Base-by-base conservation (phyloP, 2,329 filamentous ascomycete species). In the Allantophomopsis cytisporea region DNA sequence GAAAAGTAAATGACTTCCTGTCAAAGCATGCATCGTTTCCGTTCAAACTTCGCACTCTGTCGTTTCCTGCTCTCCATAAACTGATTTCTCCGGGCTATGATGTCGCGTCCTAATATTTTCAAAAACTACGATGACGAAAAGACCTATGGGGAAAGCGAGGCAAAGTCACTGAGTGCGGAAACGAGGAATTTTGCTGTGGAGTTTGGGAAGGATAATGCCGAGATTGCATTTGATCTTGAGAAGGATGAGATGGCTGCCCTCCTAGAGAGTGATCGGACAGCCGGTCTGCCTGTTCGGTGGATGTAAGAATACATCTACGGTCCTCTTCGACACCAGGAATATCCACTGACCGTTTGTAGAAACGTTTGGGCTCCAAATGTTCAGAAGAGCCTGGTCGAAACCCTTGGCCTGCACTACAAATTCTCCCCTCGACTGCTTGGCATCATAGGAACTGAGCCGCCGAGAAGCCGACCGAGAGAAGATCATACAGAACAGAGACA, bases 321-420 rank as follows among this genome's bases (percentile, higher is more conserved):
- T 18, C 30, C 23, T 32, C n/a, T 15, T 28, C 37, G 4, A 13
- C 21, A 13, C 23, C 14, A 12, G 18, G 2, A 6, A 11, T 21
- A 14, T 18, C 14, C 18, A 17, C 20, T 3, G 18, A 39, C 35
- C 36, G 35, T 31, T 20, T 23, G 31, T 43, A 78, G 73, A 47
- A 83, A 86, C 45, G 68, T 87, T 18, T 87, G 80, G 77, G 66
- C 72, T 36, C 80, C 80, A 0, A 71, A 74, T 48, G 56, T 59
- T 14, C 79, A 85, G 48, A 63, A 60, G 30, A 62, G 70, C 3
- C 52, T 70, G 8, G 64, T 86, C 35, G 42, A 64, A 48, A 47
- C 57, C 4, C 61, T 69, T 43, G 66, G 66, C 7, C 46, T 58
- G 31, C 54, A 58, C 10, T 63, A 71, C 53, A 66, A 66, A 48